These are phyloP conservation scores for Solanum rostratum DNA, from an alignment of 257 asterid genomes.

Conservation along the genomic window DNA sequence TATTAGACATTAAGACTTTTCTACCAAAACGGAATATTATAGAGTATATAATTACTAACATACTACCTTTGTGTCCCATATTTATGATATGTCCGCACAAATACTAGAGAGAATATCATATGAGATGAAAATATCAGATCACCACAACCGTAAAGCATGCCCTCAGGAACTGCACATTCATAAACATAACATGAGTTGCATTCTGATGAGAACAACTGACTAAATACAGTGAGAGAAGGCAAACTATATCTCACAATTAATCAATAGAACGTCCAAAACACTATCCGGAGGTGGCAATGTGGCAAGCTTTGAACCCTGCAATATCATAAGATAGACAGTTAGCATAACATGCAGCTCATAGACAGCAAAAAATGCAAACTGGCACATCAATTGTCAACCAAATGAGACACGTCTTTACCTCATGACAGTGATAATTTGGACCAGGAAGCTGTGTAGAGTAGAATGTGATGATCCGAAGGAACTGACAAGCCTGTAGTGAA, in stretches of 20 bases:
- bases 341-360: not conserved
- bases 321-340: not conserved
- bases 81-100: constrained; percentile 81
- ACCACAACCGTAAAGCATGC: constrained; percentile 90
- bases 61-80: constrained; percentile 71
- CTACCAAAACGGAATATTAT: not conserved
- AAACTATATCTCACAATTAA: constrained; percentile 26
- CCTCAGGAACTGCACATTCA: constrained; percentile 63
- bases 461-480: constrained; percentile 80
- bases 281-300: constrained; percentile 74
- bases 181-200: constrained; percentile 1
- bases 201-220: not conserved
- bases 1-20: no score
- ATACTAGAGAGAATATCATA: constrained; percentile 89
- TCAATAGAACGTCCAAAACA: constrained; percentile 47
- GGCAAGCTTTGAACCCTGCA: constrained; percentile 92
- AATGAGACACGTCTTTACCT: constrained; percentile 31
- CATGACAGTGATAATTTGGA: constrained; percentile 95
- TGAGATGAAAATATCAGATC: constrained; percentile 97
- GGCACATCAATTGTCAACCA: not conserved
- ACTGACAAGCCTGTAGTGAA: constrained; percentile 59
- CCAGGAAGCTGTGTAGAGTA: constrained; percentile 98
- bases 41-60: not conserved
- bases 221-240: not conserved
- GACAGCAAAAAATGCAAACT: not conserved